Percentiles rank a stretch among this genome's conserved stretches.
Conservation (phyloP, 163 green algal species). For the Chloromonas sp. region DNA sequence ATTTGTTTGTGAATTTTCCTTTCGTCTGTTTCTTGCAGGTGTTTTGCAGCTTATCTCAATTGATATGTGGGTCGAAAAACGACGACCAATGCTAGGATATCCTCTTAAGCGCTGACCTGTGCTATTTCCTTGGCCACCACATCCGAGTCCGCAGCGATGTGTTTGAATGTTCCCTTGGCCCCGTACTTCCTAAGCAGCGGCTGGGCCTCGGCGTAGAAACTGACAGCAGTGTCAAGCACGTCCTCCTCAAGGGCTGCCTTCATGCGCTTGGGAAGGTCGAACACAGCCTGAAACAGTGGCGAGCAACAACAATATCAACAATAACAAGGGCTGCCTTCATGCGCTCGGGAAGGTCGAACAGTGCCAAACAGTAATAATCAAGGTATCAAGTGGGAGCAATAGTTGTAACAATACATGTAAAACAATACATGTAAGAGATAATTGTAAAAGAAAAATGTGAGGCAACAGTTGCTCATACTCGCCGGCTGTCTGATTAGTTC, state of each 20-base stretch:
- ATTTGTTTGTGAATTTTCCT: no score
- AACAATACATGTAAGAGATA: not conserved
- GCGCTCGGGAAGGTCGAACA: slow-evolving; percentile 85
- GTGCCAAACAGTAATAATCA: slow-evolving; percentile 19
- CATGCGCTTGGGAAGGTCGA: slow-evolving; percentile 83
- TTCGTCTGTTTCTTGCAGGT: no score
- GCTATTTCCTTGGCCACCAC: slow-evolving; percentile 28
- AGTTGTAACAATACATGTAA: slow-evolving; percentile 39
- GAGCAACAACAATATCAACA: not conserved
- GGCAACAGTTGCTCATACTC: not conserved
- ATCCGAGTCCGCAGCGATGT: slow-evolving; percentile 58
- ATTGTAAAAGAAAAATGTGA: not conserved
- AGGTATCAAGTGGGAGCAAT: no score
- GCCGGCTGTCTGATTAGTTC: not conserved
- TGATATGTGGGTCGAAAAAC: no score
- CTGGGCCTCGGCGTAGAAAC: slow-evolving; percentile 60
- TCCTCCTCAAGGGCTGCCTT: slow-evolving; percentile 59
- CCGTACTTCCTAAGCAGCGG: slow-evolving; percentile 72
- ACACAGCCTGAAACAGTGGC: slow-evolving; percentile 62
- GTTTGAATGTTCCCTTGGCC: slow-evolving; percentile 51
- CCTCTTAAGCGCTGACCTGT: not conserved
- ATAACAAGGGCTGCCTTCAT: slow-evolving; percentile 58
- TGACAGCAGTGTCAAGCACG: slow-evolving; percentile 67
- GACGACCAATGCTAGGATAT: no score
- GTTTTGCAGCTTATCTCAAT: no score